Conservation (phyloP, 1,284 basidiomycete genomes). For the Hypsizygus ulmarius region DNA sequence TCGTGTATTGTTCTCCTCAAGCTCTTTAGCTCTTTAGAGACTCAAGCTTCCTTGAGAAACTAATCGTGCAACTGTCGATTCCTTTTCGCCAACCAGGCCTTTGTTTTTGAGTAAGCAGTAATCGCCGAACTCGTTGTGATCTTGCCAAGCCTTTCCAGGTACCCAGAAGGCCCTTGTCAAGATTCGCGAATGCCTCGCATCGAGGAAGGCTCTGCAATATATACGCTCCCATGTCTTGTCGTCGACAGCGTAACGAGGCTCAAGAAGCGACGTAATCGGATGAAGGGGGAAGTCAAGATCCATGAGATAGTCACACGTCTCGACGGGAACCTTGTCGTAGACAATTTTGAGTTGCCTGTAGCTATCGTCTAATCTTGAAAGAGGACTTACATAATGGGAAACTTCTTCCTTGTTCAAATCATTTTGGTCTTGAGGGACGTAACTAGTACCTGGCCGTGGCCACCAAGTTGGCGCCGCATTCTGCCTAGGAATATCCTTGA, state of each 20-base stretch:
- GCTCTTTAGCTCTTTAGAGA: conserved; percentile 1
- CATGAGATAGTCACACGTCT: conserved; percentile 83
- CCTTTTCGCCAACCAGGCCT: conserved; percentile 29
- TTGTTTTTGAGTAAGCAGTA: conserved; percentile 67
- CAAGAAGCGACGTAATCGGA: conserved; percentile 50
- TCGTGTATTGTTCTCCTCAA: neutral
- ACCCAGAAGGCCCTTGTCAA: conserved; percentile 77
- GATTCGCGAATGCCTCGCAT: conserved; percentile 68
- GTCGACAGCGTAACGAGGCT: conserved; percentile 77
- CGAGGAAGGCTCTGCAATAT: conserved; percentile 77
- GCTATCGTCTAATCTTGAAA: conserved; percentile 7
- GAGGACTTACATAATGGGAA: conserved; percentile 73
- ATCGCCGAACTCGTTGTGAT: conserved; percentile 64
- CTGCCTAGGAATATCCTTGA: conserved; percentile 35
- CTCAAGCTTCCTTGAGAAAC: conserved; percentile 12
- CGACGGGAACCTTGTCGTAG: conserved; percentile 61
- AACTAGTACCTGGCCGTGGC: conserved; percentile 66
- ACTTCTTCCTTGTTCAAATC: conserved; percentile 83
- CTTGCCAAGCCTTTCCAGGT: conserved; percentile 67
- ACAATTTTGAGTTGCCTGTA: conserved; percentile 9
- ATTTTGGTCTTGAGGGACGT: conserved; percentile 72
- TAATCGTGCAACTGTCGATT: conserved; percentile 19
- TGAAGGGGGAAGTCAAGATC: conserved; percentile 81
- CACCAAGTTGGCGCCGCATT: conserved; percentile 46
- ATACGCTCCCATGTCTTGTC: conserved; percentile 72